These are phyloP conservation scores for Huntiella savannae DNA, from an alignment of 2,329 filamentous ascomycete genomes.

Conservation along the genomic window DNA sequence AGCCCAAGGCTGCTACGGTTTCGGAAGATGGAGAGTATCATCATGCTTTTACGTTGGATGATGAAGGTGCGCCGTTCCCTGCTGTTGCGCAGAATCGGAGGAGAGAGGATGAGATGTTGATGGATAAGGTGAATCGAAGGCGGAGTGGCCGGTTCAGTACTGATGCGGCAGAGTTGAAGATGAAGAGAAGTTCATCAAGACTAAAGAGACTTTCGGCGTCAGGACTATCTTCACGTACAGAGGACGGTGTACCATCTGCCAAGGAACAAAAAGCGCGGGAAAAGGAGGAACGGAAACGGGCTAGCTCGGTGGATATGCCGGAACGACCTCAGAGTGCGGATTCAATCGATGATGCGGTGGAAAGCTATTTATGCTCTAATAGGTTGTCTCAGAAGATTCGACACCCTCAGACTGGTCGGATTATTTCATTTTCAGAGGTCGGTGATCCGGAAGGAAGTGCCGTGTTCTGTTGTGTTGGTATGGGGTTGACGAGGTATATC, in stretches of 20 bases:
- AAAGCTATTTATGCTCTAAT: slow-evolving; percentile 64
- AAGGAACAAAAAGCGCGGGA: not conserved
- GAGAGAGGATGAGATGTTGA: slow-evolving; percentile 25
- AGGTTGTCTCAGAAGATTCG: slow-evolving; percentile 73
- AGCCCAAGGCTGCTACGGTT: not conserved
- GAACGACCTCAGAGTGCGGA: slow-evolving; percentile 64
- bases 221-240: slow-evolving; percentile 13
- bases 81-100: slow-evolving; percentile 42
- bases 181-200: slow-evolving; percentile 37
- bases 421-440: slow-evolving; percentile 92
- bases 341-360: slow-evolving; percentile 74
- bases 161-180: slow-evolving; percentile 25
- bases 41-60: slow-evolving; percentile 21
- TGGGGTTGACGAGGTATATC: slow-evolving; percentile 90
- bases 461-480: slow-evolving; percentile 91
- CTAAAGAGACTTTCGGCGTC: slow-evolving; percentile 34
- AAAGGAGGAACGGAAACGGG: slow-evolving; percentile 19
- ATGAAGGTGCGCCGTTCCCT: slow-evolving; percentile 53
- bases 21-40: slow-evolving; percentile 7
- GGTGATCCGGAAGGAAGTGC: slow-evolving; percentile 81
- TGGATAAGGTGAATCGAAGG: slow-evolving; percentile 22
- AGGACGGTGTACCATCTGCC: not conserved
- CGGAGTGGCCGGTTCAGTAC: slow-evolving; percentile 32
- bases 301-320: slow-evolving; percentile 15
- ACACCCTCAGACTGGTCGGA: slow-evolving; percentile 67